Conservation (phyloP, 2,329 filamentous ascomycete species). For the Hypoxylon sp. region DNA sequence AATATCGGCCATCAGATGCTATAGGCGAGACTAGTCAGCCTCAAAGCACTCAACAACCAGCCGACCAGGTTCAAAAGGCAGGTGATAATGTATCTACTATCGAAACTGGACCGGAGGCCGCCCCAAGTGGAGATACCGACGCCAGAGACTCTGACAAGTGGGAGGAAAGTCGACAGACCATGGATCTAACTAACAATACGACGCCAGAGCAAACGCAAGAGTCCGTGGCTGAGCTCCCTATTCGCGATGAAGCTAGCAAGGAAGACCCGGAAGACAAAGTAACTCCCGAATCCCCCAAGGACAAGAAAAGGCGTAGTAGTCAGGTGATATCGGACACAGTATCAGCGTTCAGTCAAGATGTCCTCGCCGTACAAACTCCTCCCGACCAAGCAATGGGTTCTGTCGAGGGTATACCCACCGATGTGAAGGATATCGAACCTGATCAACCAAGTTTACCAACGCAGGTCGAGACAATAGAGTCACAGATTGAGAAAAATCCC, state of each 20-base stretch:
- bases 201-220: conserved; percentile 23
- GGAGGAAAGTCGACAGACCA: conserved; percentile 10
- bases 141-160: conserved; percentile 5
- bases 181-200: conserved; percentile 10
- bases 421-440: conserved; percentile 2
- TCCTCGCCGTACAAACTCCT: neutral
- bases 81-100: conserved; percentile 7
- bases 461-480: neutral
- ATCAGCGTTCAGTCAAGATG: conserved; percentile 7
- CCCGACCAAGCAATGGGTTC: conserved; percentile 5
- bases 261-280: conserved; percentile 8
- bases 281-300: conserved; percentile 35
- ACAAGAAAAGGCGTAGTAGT: conserved; percentile 37
- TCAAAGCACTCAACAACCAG: conserved; percentile 13
- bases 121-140: conserved; percentile 5
- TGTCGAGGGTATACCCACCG: conserved; percentile 2
- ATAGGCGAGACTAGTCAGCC: conserved; percentile 1
- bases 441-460: conserved; percentile 8
- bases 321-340: conserved; percentile 14
- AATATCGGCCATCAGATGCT: conserved; percentile 10
- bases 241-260: conserved; percentile 8
- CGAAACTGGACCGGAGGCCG: conserved; percentile 11
- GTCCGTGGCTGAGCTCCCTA: conserved; percentile 12
- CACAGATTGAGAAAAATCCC: conserved; percentile 26
- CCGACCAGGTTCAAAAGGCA: conserved; percentile 10